These are phyloP conservation scores for Candida coquimbonensis DNA, from an alignment of 805 yeast genomes.

Conservation along the genomic window DNA sequence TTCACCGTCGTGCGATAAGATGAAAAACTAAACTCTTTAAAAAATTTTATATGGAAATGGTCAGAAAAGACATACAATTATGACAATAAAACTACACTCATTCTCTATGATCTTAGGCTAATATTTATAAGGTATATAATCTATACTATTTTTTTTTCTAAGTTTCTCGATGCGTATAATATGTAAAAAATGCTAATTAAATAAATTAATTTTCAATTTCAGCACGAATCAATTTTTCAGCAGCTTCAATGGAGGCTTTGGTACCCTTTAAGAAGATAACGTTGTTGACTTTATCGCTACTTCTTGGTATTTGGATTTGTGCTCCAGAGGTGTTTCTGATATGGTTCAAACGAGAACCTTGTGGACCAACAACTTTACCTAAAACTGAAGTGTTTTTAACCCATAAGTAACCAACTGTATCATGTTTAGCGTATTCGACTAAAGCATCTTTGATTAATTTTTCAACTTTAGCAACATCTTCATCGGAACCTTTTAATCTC, in stretches of 20 bases:
- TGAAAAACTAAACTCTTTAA: not conserved
- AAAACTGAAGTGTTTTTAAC: conserved; percentile 43
- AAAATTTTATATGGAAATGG: no score
- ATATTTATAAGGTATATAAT: not conserved
- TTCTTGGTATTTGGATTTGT: conserved; percentile 58
- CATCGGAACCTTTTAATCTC: conserved; percentile 54
- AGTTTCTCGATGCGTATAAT: no score
- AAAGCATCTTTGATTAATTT: conserved; percentile 43
- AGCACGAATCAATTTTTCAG: conserved; percentile 29
- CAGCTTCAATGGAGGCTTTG: conserved; percentile 44
- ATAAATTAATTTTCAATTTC: conserved; percentile 16
- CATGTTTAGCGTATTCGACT: conserved; percentile 38
- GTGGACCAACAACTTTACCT: conserved; percentile 67
- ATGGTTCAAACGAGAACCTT: conserved; percentile 58
- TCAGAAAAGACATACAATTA: no score
- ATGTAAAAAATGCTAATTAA: not conserved
- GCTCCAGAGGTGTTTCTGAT: conserved; percentile 55
- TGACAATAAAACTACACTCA: not conserved
- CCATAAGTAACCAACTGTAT: conserved; percentile 56
- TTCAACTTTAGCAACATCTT: conserved; percentile 45
- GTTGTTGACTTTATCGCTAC: conserved; percentile 42
- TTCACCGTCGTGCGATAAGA: not conserved
- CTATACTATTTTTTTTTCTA: not conserved
- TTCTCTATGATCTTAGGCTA: not conserved
- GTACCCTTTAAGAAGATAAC: conserved; percentile 57